phyloP scores from a whole-genome alignment of 2,329 filamentous ascomycete genomes.

The Epichloe gansuensis region DNA sequence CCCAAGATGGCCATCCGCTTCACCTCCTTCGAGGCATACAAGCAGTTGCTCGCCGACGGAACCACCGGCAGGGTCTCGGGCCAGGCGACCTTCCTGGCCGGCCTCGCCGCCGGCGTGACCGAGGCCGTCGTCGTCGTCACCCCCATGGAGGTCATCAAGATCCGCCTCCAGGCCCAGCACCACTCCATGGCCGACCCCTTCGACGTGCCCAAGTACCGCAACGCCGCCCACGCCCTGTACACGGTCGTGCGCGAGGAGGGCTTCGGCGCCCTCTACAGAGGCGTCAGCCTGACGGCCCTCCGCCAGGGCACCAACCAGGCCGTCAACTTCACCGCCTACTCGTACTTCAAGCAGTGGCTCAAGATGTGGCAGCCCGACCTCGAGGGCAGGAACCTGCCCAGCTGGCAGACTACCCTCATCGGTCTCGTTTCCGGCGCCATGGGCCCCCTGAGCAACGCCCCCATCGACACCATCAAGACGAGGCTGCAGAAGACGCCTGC shows the following conservation, averaged over 20 bases:
- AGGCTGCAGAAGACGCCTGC: slow-evolving; percentile 82
- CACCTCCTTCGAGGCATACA: slow-evolving; percentile 93
- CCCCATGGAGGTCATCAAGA: slow-evolving; percentile 99
- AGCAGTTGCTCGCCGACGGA: slow-evolving; percentile 62
- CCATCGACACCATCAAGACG: slow-evolving; percentile 99
- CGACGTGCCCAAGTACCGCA: slow-evolving; percentile 93
- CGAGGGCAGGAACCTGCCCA: slow-evolving; percentile 53
- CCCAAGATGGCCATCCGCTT: slow-evolving; percentile 99
- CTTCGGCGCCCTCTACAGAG: slow-evolving; percentile 73
- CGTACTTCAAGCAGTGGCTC: slow-evolving; percentile 74
- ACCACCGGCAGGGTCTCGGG: slow-evolving; percentile 55
- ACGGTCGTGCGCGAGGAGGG: slow-evolving; percentile 91
- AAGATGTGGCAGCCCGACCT: slow-evolving; percentile 61
- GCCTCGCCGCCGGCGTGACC: slow-evolving; percentile 83
- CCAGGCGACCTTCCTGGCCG: slow-evolving; percentile 58
- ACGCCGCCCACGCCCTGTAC: slow-evolving; percentile 70
- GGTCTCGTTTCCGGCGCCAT: slow-evolving; percentile 87
- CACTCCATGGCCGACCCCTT: slow-evolving; percentile 96
- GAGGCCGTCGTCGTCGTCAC: slow-evolving; percentile 95
- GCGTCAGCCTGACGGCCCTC: slow-evolving; percentile 84
- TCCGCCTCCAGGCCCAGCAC: slow-evolving; percentile 92
- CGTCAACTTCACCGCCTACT: slow-evolving; percentile 97
- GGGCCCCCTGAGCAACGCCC: slow-evolving; percentile 90
- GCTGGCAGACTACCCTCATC: slow-evolving; percentile 83
- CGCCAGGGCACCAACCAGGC: slow-evolving; percentile 96